Percentiles rank a stretch among this genome's conserved stretches.
Evolutionary conservation across 2,329 filamentous ascomycete species (phyloP).

Genomic region (Capronia americana): DNA sequence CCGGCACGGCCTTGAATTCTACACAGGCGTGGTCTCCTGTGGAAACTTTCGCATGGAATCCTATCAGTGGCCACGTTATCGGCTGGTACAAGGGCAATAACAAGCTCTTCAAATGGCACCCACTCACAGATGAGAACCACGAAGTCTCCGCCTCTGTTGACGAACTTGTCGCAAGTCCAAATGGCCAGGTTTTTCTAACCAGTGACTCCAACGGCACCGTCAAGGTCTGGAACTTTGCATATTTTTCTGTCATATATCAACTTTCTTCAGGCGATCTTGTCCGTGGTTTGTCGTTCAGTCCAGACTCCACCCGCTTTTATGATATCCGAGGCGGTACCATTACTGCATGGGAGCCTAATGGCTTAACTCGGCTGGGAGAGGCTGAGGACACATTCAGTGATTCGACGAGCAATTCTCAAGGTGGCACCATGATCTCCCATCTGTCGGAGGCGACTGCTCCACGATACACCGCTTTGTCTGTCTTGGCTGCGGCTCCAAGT

Average conservation of each 20-base stretch:
- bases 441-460: conserved; percentile 17
- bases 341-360: conserved; percentile 44
- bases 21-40: conserved; percentile 21
- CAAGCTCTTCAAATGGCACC: conserved; percentile 47
- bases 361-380: conserved; percentile 37
- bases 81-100: conserved; percentile 45
- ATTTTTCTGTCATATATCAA: conserved; percentile 39
- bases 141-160: conserved; percentile 37
- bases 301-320: conserved; percentile 42
- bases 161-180: conserved; percentile 38
- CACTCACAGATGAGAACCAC: conserved; percentile 42
- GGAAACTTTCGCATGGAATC: conserved; percentile 41
- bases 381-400: conserved; percentile 36
- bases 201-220: conserved; percentile 40
- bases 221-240: conserved; percentile 41
- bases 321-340: conserved; percentile 40
- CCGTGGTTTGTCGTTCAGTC: conserved; percentile 40
- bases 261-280: conserved; percentile 38
- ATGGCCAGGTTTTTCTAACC: conserved; percentile 41
- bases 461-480: conserved; percentile 13
- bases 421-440: conserved; percentile 10
- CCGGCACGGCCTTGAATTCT: neutral
- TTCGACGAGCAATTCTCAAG: conserved; percentile 25
- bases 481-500: conserved; percentile 15
- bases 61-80: conserved; percentile 42